phyloP scores from a whole-genome alignment of 1,139 yeast species.

The Komagataea norvegica region DNA sequence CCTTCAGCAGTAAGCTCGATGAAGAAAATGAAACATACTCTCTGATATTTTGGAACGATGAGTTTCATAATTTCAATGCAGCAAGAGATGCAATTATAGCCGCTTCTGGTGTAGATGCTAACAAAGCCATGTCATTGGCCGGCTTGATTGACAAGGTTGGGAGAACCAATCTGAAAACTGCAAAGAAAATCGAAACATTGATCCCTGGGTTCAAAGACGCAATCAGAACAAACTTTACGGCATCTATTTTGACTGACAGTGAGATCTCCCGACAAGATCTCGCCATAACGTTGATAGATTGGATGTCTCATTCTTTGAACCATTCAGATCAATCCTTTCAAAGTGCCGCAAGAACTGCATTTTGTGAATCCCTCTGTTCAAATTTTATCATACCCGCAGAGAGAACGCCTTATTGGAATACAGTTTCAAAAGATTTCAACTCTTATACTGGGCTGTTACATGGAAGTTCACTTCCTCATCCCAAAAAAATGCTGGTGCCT shows the following conservation, averaged over 20 bases:
- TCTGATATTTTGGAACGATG: constrained; percentile 65
- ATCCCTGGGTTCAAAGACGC: constrained; percentile 34
- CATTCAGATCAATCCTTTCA: constrained; percentile 34
- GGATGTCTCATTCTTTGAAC: constrained; percentile 44
- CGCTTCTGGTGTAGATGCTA: constrained; percentile 31
- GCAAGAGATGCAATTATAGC: constrained; percentile 28
- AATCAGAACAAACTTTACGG: constrained; percentile 49
- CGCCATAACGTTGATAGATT: constrained; percentile 39
- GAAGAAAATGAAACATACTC: constrained; percentile 32
- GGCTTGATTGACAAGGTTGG: constrained; percentile 34
- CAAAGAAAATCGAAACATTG: constrained; percentile 20
- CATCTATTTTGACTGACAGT: constrained; percentile 45
- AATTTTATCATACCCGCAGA: constrained; percentile 8
- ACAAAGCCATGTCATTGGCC: constrained; percentile 18
- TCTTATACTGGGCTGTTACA: constrained; percentile 27
- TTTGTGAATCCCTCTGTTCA: constrained; percentile 26
- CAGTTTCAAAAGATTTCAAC: constrained; percentile 20
- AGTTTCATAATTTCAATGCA: constrained; percentile 52
- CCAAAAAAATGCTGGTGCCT: constrained; percentile 26
- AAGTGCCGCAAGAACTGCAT: constrained; percentile 29
- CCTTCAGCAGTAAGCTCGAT: background rate
- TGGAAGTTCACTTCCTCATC: constrained; percentile 39
- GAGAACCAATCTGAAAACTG: constrained; percentile 30
- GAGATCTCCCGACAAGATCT: constrained; percentile 48
- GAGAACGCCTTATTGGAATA: constrained; percentile 26